A percentile compares a stretch with the other conserved stretches of the same genome.
Conservation (phyloP, 345 rosid species). For the Arabis hirsuta region DNA sequence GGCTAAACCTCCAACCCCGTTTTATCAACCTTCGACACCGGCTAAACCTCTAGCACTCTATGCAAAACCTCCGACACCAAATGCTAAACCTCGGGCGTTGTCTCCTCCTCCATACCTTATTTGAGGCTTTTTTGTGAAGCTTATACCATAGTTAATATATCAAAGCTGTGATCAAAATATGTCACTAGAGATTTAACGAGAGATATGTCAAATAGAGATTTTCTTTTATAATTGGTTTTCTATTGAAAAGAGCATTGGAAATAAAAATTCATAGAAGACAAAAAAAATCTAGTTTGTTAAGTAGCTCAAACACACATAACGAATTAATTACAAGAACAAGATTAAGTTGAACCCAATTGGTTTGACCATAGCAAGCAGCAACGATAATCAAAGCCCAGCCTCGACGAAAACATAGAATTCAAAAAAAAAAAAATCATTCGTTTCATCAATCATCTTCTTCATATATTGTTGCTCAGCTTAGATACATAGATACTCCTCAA, state of each 20-base stretch:
- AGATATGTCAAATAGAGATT: background rate
- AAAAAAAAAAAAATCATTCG: no score
- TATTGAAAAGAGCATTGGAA: no score
- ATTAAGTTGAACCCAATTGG: no score
- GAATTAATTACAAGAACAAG: no score
- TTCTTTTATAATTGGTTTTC: no score
- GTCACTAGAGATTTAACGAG: background rate
- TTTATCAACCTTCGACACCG: background rate
- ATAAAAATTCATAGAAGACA: no score
- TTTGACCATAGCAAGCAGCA: no score
- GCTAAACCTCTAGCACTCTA: background rate
- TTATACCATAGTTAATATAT: background rate
- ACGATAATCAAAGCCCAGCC: no score
- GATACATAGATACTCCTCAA: background rate
- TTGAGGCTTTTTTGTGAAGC: background rate
- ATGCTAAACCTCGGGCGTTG: background rate
- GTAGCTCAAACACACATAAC: no score
- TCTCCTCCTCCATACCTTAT: background rate
- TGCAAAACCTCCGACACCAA: background rate
- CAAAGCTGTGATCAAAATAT: background rate
- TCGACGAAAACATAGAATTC: no score
- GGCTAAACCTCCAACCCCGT: background rate
- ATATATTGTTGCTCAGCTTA: background rate
- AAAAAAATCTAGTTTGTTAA: no score
- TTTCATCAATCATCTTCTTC: no score